phyloP scores from a whole-genome alignment of 768 basidiomycete species.

The Agaricus subrufescens region DNA sequence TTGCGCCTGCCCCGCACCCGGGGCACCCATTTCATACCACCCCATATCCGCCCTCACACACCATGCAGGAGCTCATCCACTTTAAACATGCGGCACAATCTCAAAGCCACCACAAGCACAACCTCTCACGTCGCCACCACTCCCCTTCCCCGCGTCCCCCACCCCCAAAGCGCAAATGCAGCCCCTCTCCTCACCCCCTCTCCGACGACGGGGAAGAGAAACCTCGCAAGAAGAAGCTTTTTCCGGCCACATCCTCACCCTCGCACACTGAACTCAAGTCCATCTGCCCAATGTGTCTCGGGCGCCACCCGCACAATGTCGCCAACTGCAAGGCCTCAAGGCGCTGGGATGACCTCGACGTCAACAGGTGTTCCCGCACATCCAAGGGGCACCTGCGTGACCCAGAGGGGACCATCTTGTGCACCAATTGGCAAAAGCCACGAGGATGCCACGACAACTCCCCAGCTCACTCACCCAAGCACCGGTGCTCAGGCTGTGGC shows the following conservation, averaged over 20 bases:
- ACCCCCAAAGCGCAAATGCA: too few species aligned
- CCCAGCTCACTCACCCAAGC: conserved; percentile 18
- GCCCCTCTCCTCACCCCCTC: too few species aligned
- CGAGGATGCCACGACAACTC: conserved; percentile 19
- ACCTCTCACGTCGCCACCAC: too few species aligned
- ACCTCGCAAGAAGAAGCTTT: not conserved
- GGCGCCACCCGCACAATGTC: conserved; percentile 21
- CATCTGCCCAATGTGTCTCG: conserved; percentile 31
- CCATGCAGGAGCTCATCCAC: too few species aligned
- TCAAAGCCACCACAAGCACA: too few species aligned
- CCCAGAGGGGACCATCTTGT: conserved; percentile 20
- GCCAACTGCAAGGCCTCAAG: conserved; percentile 16
- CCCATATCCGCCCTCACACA: too few species aligned
- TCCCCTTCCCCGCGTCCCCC: too few species aligned
- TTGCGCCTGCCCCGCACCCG: too few species aligned
- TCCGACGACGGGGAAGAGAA: too few species aligned
- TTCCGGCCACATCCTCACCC: not conserved
- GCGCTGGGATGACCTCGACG: not conserved
- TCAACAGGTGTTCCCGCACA: conserved; percentile 14
- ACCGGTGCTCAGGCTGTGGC: conserved; percentile 41
- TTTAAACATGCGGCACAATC: too few species aligned
- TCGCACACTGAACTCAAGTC: conserved; percentile 9
- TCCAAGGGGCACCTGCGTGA: conserved; percentile 16
- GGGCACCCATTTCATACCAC: too few species aligned
- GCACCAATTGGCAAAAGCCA: conserved; percentile 27